A percentile compares a stretch with the other conserved stretches of the same genome.
Conservation (phyloP, 495 filamentous ascomycete species). For the Penicillium samsonianum region DNA sequence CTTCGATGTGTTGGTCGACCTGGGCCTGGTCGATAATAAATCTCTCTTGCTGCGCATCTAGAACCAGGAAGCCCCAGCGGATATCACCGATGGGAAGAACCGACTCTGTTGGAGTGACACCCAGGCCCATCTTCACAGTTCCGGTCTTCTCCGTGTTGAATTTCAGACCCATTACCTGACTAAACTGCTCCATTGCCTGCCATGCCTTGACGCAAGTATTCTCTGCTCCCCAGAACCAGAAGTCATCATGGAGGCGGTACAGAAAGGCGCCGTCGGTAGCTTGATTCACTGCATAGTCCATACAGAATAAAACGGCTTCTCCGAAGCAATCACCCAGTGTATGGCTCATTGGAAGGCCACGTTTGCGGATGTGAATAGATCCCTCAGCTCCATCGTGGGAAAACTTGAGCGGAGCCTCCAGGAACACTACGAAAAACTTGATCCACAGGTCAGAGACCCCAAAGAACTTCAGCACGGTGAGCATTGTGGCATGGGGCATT, state of each 20-base stretch:
- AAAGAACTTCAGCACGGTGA: conserved; percentile 59
- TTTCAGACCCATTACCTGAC: conserved; percentile 54
- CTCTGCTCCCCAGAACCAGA: conserved; percentile 68
- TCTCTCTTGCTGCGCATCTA: conserved; percentile 54
- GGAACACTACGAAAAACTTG: conserved; percentile 60
- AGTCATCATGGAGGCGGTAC: conserved; percentile 67
- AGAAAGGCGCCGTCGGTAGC: conserved; percentile 51
- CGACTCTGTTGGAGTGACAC: background rate
- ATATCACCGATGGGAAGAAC: conserved; percentile 56
- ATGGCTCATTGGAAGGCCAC: conserved; percentile 63
- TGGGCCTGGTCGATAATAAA: conserved; percentile 64
- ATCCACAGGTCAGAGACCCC: conserved; percentile 61
- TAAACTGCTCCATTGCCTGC: conserved; percentile 56
- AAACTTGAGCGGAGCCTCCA: conserved; percentile 62
- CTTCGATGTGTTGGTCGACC: conserved; percentile 62
- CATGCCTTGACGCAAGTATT: conserved; percentile 58
- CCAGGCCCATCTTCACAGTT: conserved; percentile 43
- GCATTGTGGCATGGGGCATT: conserved; percentile 60
- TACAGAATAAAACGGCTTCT: conserved; percentile 62
- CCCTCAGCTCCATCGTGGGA: conserved; percentile 50
- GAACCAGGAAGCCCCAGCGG: conserved; percentile 64
- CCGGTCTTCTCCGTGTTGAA: conserved; percentile 64
- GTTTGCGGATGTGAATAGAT: conserved; percentile 45
- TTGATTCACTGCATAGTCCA: conserved; percentile 68
- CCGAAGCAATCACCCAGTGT: conserved; percentile 59